Conservation (phyloP, 495 filamentous ascomycete species). For the Elasticomyces elasticus region DNA sequence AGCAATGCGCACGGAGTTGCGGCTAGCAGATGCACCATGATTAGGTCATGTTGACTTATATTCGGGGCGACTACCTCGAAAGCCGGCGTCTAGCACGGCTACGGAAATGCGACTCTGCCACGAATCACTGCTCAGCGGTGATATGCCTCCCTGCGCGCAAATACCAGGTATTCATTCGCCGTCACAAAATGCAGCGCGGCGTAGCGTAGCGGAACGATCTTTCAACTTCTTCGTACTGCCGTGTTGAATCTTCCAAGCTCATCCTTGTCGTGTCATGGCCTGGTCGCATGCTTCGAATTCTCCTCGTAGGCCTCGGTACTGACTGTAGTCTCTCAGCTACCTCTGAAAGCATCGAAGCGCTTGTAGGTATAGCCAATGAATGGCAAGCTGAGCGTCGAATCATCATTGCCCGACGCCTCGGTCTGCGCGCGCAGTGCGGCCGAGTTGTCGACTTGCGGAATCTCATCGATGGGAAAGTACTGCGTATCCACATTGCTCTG, state of each 20-base stretch:
- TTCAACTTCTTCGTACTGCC: too few species aligned
- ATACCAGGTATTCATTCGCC: too few species aligned
- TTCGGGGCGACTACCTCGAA: not conserved
- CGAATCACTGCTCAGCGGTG: not conserved
- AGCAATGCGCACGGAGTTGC: not conserved
- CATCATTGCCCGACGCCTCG: conserved; percentile 40
- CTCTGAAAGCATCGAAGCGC: conserved; percentile 77
- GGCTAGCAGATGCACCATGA: not conserved
- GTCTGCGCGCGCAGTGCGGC: conserved; percentile 59
- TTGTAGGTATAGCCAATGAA: conserved; percentile 99
- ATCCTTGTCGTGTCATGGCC: too few species aligned
- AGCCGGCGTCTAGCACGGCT: not conserved
- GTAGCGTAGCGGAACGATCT: too few species aligned
- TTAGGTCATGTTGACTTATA: not conserved
- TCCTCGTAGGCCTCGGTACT: too few species aligned
- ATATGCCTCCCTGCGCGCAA: not conserved
- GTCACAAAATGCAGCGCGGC: too few species aligned
- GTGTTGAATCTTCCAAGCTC: too few species aligned
- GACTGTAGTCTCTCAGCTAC: too few species aligned
- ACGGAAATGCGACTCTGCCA: not conserved
- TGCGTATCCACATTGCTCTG: conserved; percentile 90
- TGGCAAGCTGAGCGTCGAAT: conserved; percentile 81
- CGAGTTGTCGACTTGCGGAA: conserved; percentile 80
- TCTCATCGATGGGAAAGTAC: conserved; percentile 97
- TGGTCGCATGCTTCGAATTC: too few species aligned